Percentiles rank a stretch among this genome's conserved stretches.
phyloP scores from a whole-genome alignment of 768 basidiomycete species.

The Pulveroboletus sp. region DNA sequence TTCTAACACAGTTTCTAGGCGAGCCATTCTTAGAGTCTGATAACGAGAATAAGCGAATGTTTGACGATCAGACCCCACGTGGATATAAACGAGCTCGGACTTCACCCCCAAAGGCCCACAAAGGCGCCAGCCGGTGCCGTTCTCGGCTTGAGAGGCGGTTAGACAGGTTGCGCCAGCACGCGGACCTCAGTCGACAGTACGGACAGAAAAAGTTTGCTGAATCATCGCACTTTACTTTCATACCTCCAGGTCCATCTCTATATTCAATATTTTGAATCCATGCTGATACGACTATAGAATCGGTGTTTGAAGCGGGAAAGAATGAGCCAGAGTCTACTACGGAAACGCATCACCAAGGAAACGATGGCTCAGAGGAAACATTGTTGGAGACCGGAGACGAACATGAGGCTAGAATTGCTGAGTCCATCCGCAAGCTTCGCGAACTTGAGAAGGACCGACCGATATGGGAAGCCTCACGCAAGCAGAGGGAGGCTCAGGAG shows the following conservation, averaged over 20 bases:
- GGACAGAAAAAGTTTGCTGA: slow-evolving; percentile 38
- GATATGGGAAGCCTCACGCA: slow-evolving; percentile 54
- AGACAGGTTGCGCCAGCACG: slow-evolving; percentile 36
- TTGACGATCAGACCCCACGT: slow-evolving; percentile 24
- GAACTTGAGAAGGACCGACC: slow-evolving; percentile 63
- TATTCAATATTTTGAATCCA: neutral
- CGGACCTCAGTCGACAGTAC: slow-evolving; percentile 34
- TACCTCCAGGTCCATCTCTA: slow-evolving; percentile 17
- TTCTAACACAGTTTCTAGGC: slow-evolving; percentile 10
- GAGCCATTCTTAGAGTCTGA: slow-evolving; percentile 28
- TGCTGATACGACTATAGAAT: slow-evolving; percentile 8
- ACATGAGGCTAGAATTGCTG: slow-evolving; percentile 45
- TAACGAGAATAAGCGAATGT: slow-evolving; percentile 24
- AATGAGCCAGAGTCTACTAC: slow-evolving; percentile 3
- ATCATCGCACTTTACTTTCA: slow-evolving; percentile 28
- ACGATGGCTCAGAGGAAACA: neutral
- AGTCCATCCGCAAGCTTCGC: slow-evolving; percentile 62
- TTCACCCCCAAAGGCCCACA: slow-evolving; percentile 40
- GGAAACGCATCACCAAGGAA: slow-evolving; percentile 5
- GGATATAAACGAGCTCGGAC: slow-evolving; percentile 48
- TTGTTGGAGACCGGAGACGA: slow-evolving; percentile 8
- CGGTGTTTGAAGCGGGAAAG: slow-evolving; percentile 11
- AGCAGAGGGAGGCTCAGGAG: slow-evolving; percentile 41
- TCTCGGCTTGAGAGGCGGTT: slow-evolving; percentile 40
- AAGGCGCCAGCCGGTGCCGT: slow-evolving; percentile 35